phyloP scores from a whole-genome alignment of 345 rosid species.

The Carallia pectinifolia region DNA sequence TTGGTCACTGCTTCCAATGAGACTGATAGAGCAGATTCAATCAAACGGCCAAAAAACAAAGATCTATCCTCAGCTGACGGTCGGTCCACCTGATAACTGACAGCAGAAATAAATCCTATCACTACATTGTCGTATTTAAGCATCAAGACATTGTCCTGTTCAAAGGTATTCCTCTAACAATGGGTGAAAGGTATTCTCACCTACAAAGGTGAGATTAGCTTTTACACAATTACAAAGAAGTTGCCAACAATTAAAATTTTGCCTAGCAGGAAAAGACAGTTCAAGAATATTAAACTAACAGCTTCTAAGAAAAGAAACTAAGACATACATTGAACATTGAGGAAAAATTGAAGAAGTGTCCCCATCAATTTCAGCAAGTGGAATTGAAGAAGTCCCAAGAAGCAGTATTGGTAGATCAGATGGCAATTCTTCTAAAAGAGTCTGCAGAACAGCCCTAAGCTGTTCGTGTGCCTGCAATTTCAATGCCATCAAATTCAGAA shows the following conservation, averaged over 20 bases:
- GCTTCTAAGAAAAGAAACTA: neutral
- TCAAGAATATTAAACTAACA: neutral
- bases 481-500: constrained; percentile 12
- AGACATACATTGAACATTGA: constrained; percentile 69
- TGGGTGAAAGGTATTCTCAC: too few relatives aligned
- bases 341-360: constrained; percentile 56
- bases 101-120: constrained; percentile 24
- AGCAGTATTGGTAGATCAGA: constrained; percentile 81
- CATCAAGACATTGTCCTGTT: neutral
- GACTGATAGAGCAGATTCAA: constrained; percentile 91
- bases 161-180: too few relatives aligned
- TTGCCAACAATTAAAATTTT: neutral
- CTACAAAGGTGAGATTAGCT: too few relatives aligned
- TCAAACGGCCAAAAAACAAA: constrained; percentile 66
- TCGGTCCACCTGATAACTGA: constrained; percentile 77
- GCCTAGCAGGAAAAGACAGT: neutral
- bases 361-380: constrained; percentile 55
- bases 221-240: too few relatives aligned
- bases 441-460: constrained; percentile 83
- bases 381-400: constrained; percentile 67
- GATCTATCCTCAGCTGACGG: constrained; percentile 81
- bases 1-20: constrained; percentile 47
- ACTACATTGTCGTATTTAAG: constrained; percentile 19
- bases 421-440: constrained; percentile 90
- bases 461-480: constrained; percentile 89